Evolutionary conservation across 2,329 filamentous ascomycete species (phyloP), one percentile per base, ranked within the genome.

Genomic region (Diaporthe velutina): DNA sequence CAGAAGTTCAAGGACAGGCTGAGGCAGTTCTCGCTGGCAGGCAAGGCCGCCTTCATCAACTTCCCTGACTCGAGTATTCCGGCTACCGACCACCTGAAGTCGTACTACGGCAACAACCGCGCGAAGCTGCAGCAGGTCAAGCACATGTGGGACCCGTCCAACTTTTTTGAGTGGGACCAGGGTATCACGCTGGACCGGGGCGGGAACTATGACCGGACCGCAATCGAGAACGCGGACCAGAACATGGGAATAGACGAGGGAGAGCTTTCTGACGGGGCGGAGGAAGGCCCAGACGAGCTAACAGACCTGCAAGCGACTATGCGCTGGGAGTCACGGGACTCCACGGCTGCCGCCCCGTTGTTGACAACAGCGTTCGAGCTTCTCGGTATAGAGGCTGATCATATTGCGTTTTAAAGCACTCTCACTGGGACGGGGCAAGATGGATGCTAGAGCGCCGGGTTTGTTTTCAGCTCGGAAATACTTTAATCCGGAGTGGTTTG

Each of bases 31-130:
- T 80, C 82, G 0, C 57, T 82, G 12, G 73, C 66, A 0, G 55
- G 71, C 3, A 64, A 75, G 8, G 82, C 81, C 0, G 73, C 77
- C 4, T 83, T 80, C 30, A 48, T 83, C 70, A 82, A 82, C 66
- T 83, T 84, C 50, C 78, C 82, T 0, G 80, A 83, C 71, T 33
- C 48, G 0, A 68, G 67, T 17, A n/a, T 66, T 2, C 22, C 42
- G 0, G 3, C 35, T 0, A 28, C 70, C 0, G 72, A 50, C 3
- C 76, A 80, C 42, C 80, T 82, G n/a, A 74, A 66, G n/a, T 79
- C 79, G 5, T 83, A 83, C 73, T 84, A 78, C 48, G 83, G 82
- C 1, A 70, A 73, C 0, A 84, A 84, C 40, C 57, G 66, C 3
- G 3, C 74, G 0, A 70, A 77, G 45, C 42, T 83, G 4, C 78